phyloP scores from a whole-genome alignment of 257 asterid species.

The Solanum commersonii region DNA sequence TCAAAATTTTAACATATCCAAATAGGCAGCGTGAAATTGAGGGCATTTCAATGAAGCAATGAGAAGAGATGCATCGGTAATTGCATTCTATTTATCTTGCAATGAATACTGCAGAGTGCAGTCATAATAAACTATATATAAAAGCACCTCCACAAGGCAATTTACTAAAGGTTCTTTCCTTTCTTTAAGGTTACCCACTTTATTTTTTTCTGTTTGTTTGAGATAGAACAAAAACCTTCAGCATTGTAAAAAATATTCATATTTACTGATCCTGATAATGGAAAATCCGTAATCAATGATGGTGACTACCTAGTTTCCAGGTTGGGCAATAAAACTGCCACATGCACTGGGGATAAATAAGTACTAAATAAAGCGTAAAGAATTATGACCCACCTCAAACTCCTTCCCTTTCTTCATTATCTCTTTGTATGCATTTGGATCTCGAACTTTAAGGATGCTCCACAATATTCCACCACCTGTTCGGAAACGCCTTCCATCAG shows the following conservation, averaged over 20 bases:
- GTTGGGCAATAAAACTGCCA: background rate
- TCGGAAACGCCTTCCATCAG: slow-evolving; percentile 62
- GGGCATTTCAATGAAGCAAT: background rate
- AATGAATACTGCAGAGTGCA: background rate
- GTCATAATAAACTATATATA: background rate
- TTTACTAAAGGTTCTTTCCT: background rate
- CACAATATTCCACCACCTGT: slow-evolving; percentile 85
- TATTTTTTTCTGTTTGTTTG: background rate
- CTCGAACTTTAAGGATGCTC: slow-evolving; percentile 81
- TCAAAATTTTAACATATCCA: background rate
- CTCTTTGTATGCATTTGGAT: slow-evolving; percentile 87
- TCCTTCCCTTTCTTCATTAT: slow-evolving; percentile 80
- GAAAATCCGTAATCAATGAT: background rate
- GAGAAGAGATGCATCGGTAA: background rate
- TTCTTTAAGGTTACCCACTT: background rate
- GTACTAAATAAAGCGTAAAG: background rate
- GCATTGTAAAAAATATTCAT: background rate
- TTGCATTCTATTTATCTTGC: background rate
- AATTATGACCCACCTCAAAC: slow-evolving; percentile 62
- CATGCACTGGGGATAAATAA: background rate
- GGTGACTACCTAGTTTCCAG: background rate
- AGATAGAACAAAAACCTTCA: background rate
- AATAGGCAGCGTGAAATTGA: background rate
- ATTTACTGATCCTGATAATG: background rate
- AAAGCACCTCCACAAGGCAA: background rate